These are phyloP conservation scores for Colletotrichum sp. DNA, from an alignment of 2,329 filamentous ascomycete genomes.

Conservation along the genomic window DNA sequence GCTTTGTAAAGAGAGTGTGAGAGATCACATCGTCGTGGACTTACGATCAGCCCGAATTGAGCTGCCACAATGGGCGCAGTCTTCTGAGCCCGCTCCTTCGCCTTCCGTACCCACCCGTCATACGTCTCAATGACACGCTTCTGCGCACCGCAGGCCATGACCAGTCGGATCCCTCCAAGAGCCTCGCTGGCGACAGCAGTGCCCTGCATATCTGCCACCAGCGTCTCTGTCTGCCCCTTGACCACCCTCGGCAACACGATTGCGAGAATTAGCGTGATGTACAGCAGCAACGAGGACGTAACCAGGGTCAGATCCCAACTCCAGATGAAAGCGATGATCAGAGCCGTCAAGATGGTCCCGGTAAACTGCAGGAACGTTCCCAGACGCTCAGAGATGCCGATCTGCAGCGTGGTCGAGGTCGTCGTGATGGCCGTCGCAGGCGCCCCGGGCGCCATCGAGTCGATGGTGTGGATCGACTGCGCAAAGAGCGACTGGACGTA, in stretches of 20 bases:
- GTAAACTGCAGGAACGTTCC: conserved; percentile 47
- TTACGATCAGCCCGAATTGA: conserved; percentile 32
- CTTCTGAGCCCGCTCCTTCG: conserved; percentile 36
- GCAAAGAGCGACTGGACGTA: conserved; percentile 56
- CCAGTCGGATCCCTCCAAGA: conserved; percentile 43
- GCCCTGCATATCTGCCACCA: conserved; percentile 34
- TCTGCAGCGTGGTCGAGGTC: conserved; percentile 56
- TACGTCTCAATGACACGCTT: conserved; percentile 39
- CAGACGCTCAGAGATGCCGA: conserved; percentile 59
- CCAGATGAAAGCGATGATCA: conserved; percentile 56
- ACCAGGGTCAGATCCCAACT: conserved; percentile 58
- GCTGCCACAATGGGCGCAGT: conserved; percentile 34
- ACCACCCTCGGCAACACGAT: conserved; percentile 34
- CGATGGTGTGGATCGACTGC: conserved; percentile 54
- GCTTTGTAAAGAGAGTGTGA: background rate
- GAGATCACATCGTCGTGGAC: background rate
- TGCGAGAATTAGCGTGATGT: conserved; percentile 36
- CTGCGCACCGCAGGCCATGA: conserved; percentile 50
- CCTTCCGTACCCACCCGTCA: conserved; percentile 39
- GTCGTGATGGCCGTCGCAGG: conserved; percentile 58
- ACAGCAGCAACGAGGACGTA: conserved; percentile 50
- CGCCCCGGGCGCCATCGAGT: conserved; percentile 54
- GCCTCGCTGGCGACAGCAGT: conserved; percentile 48
- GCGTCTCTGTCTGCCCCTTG: conserved; percentile 25
- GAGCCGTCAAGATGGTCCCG: conserved; percentile 46